Percentiles rank a stretch among this genome's conserved stretches.
These are phyloP conservation scores for Colletotrichum higginsianum DNA, from an alignment of 2,329 filamentous ascomycete species.

Conservation along the genomic window DNA sequence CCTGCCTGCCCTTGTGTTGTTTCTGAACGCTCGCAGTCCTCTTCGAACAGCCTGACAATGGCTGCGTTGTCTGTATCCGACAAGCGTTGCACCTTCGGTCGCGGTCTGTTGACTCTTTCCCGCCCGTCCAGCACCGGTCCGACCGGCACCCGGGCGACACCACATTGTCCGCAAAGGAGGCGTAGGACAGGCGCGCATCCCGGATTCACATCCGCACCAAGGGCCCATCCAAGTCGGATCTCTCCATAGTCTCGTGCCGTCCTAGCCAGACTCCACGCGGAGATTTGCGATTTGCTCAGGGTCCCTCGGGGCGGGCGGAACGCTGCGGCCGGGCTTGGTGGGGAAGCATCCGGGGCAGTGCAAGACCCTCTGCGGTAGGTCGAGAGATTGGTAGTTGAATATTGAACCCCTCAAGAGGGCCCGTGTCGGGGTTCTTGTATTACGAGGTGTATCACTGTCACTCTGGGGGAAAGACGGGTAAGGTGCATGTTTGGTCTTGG, in stretches of 20 bases:
- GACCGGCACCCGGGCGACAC: no score
- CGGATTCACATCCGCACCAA: no score
- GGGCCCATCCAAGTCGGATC: not conserved
- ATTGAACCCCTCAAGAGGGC: not conserved
- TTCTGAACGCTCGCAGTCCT: not conserved
- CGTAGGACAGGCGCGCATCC: no score
- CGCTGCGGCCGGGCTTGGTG: constrained; percentile 7
- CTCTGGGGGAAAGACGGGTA: not conserved
- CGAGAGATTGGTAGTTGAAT: not conserved
- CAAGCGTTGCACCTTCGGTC: not conserved
- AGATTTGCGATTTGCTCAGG: constrained; percentile 4
- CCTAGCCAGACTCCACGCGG: constrained; percentile 9
- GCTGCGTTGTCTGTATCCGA: not conserved
- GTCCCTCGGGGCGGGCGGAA: constrained; percentile 9
- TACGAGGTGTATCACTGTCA: not conserved
- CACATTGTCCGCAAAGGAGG: no score
- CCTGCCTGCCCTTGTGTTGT: not conserved
- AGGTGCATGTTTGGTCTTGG: constrained; percentile 15
- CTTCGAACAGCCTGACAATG: no score
- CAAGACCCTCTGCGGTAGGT: not conserved
- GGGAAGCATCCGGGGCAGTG: constrained; percentile 25
- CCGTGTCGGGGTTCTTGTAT: not conserved
- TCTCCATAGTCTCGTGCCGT: not conserved
- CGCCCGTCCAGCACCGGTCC: no score
- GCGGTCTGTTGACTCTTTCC: not conserved